phyloP scores from a whole-genome alignment of 371 early-diverging fungal genomes.

The Mortierella sp. region DNA sequence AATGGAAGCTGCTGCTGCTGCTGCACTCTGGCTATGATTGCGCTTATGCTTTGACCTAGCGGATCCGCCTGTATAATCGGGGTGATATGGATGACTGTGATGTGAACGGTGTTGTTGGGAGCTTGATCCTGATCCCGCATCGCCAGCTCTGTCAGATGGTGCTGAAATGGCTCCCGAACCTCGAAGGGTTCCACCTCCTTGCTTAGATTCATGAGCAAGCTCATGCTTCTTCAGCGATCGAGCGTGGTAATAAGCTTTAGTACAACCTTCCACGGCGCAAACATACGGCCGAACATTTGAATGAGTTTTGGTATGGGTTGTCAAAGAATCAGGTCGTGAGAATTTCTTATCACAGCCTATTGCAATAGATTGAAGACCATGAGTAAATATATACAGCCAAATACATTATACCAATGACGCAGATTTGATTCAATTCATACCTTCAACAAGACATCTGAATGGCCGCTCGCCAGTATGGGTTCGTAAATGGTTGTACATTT shows the following conservation, averaged over 20 bases:
- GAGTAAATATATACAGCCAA: neutral
- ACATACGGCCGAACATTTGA: constrained; percentile 77
- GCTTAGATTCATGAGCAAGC: constrained; percentile 63
- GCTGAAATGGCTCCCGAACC: constrained; percentile 35
- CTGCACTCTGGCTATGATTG: constrained; percentile 44
- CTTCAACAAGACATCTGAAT: constrained; percentile 65
- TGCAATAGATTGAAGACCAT: constrained; percentile 13
- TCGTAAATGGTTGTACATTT: constrained; percentile 90
- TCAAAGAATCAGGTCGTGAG: constrained; percentile 89
- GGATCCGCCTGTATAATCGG: constrained; percentile 31
- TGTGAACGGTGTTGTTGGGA: constrained; percentile 29
- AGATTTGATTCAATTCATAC: constrained; percentile 12
- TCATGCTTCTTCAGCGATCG: constrained; percentile 84
- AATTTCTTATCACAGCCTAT: constrained; percentile 85
- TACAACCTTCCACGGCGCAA: constrained; percentile 72
- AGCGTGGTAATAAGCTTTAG: constrained; percentile 85
- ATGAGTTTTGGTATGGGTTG: constrained; percentile 91
- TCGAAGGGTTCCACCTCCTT: constrained; percentile 19
- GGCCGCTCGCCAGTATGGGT: constrained; percentile 90
- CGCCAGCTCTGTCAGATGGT: constrained; percentile 19
- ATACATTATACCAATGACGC: neutral
- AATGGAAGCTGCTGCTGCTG: neutral
- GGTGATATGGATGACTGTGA: constrained; percentile 46
- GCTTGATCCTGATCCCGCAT: constrained; percentile 5
- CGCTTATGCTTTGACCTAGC: constrained; percentile 43